Evolutionary conservation across 2,329 filamentous ascomycete genomes (phyloP).

Genomic region (Hortaea werneckii): DNA sequence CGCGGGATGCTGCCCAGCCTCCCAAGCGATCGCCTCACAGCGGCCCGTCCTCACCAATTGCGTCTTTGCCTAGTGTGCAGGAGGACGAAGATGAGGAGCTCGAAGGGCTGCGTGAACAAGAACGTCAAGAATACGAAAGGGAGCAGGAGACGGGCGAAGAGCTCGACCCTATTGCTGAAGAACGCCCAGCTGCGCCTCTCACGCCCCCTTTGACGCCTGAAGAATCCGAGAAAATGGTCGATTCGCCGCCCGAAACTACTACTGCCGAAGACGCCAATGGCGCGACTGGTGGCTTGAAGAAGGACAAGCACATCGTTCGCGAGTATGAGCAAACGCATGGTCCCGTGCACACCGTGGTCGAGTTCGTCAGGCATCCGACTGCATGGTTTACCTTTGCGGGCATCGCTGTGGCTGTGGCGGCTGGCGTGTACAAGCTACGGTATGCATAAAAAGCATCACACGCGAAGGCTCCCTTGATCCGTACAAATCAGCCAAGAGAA

Average conservation of each 20-base stretch:
- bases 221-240: neutral
- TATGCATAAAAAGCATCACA: neutral
- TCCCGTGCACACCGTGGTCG: neutral
- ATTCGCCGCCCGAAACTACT: neutral
- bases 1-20: conserved; percentile 2
- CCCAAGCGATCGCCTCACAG: neutral
- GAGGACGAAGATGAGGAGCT: conserved; percentile 13
- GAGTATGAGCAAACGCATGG: neutral
- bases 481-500: neutral
- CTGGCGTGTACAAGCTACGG: conserved; percentile 5
- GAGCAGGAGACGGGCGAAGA: conserved; percentile 2
- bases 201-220: conserved; percentile 26
- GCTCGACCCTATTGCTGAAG: conserved; percentile 3
- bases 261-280: neutral
- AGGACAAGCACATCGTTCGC: neutral
- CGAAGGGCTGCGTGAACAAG: conserved; percentile 6
- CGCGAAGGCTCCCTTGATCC: neutral
- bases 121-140: conserved; percentile 5
- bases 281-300: neutral
- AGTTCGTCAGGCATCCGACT: conserved; percentile 1
- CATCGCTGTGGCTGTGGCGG: conserved; percentile 4
- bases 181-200: conserved; percentile 16
- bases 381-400: conserved; percentile 3
- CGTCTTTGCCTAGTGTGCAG: conserved; percentile 17
- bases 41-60: neutral